Conservation (phyloP, 2,329 filamentous ascomycete genomes). For the Ambrosiella beaveri region DNA sequence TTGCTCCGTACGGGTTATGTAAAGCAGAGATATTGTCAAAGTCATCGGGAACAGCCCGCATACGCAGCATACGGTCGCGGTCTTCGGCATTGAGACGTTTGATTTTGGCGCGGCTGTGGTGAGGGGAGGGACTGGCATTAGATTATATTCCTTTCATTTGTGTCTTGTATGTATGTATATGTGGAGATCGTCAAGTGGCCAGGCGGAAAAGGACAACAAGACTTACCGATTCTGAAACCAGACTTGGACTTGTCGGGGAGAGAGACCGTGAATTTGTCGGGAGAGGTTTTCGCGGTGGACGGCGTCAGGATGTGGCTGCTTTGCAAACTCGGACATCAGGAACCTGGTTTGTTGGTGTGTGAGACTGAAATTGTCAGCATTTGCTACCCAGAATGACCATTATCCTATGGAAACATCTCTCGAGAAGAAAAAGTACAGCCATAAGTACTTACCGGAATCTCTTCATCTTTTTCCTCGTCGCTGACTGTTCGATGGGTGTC, state of each 20-base stretch:
- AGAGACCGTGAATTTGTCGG: constrained; percentile 77
- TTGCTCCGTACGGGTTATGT: constrained; percentile 48
- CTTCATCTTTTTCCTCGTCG: constrained; percentile 53
- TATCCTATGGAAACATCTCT: too few relatives aligned
- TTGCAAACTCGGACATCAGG: constrained; percentile 90
- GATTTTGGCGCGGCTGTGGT: constrained; percentile 41
- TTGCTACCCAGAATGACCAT: too few relatives aligned
- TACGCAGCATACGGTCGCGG: constrained; percentile 53
- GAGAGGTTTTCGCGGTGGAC: constrained; percentile 76
- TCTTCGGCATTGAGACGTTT: constrained; percentile 55
- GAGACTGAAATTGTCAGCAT: constrained; percentile 35
- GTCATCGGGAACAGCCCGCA: constrained; percentile 52
- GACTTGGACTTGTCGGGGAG: constrained; percentile 83
- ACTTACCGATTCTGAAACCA: constrained; percentile 95
- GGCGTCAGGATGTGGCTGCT: constrained; percentile 85
- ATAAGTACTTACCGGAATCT: constrained; percentile 46
- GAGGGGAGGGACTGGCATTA: neutral
- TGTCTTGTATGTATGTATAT: neutral
- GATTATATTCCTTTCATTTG: too few relatives aligned
- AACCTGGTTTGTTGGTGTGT: constrained; percentile 96
- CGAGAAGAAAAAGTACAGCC: too few relatives aligned
- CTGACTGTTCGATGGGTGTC: constrained; percentile 22
- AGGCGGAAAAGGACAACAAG: neutral
- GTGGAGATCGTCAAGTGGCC: neutral
- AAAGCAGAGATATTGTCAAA: constrained; percentile 54